These are phyloP conservation scores for Psidium friedrichsthalianum DNA, from an alignment of 345 rosid genomes.

Conservation along the genomic window DNA sequence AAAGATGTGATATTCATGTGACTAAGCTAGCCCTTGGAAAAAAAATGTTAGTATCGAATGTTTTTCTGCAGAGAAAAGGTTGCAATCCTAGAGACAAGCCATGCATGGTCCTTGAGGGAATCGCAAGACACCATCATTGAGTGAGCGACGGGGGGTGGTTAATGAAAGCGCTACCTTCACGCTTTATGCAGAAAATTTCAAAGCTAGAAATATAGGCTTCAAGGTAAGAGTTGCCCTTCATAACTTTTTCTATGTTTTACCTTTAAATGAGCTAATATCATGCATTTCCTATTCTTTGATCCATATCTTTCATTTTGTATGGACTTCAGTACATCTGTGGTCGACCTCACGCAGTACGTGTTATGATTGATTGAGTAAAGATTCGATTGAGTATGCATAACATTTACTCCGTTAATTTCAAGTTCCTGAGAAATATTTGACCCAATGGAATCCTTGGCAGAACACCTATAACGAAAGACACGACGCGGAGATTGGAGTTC, in stretches of 20 bases:
- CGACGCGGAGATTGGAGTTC: neutral
- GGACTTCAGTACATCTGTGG: neutral
- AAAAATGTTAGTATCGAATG: neutral
- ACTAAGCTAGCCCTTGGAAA: neutral
- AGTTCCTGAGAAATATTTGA: neutral
- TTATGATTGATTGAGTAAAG: neutral
- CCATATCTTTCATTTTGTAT: neutral
- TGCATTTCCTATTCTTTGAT: neutral
- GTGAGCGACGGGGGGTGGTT: neutral
- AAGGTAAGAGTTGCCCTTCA: neutral
- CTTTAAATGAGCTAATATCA: neutral
- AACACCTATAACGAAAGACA: neutral
- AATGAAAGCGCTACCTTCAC: neutral
- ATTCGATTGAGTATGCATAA: neutral
- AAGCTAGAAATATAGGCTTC: neutral
- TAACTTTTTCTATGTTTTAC: neutral
- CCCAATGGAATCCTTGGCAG: neutral
- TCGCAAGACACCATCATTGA: neutral
- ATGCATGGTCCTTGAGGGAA: neutral
- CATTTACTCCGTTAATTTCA: neutral
- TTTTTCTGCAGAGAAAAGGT: neutral
- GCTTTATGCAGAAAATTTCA: neutral
- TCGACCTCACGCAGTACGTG: neutral
- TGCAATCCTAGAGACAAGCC: neutral
- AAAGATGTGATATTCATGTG: neutral